Percentiles rank a stretch among this genome's conserved stretches.
Conservation (phyloP, 176 grass and related monocot genomes). For the Oryza longistaminata region DNA sequence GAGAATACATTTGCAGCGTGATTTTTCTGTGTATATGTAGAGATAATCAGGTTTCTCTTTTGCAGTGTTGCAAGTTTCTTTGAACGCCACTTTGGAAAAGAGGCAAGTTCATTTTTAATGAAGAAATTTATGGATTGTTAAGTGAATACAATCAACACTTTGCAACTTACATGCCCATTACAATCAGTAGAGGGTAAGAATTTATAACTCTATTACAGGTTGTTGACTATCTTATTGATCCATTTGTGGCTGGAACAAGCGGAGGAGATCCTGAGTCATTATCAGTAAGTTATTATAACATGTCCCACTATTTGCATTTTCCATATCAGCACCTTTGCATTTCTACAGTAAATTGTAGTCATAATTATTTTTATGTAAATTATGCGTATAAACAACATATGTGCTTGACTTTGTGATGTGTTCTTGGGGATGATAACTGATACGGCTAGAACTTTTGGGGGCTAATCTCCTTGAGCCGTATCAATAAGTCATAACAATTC, state of each 20-base stretch:
- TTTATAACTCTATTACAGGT: constrained; percentile 54
- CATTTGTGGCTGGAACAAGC: constrained; percentile 97
- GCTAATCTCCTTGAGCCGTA: too few species aligned
- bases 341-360: neutral
- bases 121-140: constrained; percentile 29
- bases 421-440: constrained; percentile 17
- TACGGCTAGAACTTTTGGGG: too few species aligned
- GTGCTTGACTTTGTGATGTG: neutral
- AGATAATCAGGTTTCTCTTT: constrained; percentile 42
- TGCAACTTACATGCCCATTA: neutral
- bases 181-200: constrained; percentile 17
- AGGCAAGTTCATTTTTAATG: constrained; percentile 44
- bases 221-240: constrained; percentile 93
- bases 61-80: constrained; percentile 89
- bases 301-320: constrained; percentile 19
- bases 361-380: neutral
- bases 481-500: neutral
- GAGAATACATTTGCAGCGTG: neutral
- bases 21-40: constrained; percentile 15
- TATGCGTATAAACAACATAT: neutral
- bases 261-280: constrained; percentile 89
- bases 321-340: neutral
- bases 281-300: constrained; percentile 63
- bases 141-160: constrained; percentile 30
- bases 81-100: constrained; percentile 91